These are phyloP conservation scores for Syzygium oleosum DNA, from an alignment of 345 rosid genomes.

Conservation along the genomic window DNA sequence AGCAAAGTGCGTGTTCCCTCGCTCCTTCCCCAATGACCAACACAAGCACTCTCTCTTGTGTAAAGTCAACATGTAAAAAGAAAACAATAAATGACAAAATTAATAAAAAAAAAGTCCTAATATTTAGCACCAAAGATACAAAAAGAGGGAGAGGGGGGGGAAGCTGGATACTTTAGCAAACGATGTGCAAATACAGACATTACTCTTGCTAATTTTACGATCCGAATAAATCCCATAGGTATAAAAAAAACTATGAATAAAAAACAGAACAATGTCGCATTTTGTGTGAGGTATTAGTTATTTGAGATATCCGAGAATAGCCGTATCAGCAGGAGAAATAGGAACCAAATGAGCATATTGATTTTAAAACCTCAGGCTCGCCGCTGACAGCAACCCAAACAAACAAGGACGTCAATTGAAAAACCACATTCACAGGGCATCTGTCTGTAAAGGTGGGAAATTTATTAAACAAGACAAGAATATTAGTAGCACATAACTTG, in stretches of 20 bases:
- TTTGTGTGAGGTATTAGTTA: background rate
- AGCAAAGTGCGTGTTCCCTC: conserved; percentile 87
- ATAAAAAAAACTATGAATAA: too few relatives aligned
- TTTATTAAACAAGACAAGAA: background rate
- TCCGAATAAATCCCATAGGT: background rate
- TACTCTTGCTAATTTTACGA: background rate
- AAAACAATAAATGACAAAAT: background rate
- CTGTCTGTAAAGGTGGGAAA: background rate
- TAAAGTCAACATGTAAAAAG: conserved; percentile 1
- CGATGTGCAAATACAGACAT: background rate
- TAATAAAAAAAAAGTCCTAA: too few relatives aligned
- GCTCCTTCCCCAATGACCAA: conserved; percentile 94
- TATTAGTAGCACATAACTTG: background rate
- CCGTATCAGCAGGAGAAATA: background rate
- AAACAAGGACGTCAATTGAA: background rate
- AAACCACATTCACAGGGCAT: background rate
- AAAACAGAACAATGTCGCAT: too few relatives aligned
- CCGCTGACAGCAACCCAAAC: background rate
- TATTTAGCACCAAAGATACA: too few relatives aligned
- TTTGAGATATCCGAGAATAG: background rate
- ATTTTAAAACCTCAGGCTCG: background rate
- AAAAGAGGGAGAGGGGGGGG: too few relatives aligned
- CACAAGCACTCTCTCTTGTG: conserved; percentile 53
- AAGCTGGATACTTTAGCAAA: too few relatives aligned
- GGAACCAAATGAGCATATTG: background rate